phyloP scores from a whole-genome alignment of 306 rosid genomes.

The Cucumis sativus region DNA sequence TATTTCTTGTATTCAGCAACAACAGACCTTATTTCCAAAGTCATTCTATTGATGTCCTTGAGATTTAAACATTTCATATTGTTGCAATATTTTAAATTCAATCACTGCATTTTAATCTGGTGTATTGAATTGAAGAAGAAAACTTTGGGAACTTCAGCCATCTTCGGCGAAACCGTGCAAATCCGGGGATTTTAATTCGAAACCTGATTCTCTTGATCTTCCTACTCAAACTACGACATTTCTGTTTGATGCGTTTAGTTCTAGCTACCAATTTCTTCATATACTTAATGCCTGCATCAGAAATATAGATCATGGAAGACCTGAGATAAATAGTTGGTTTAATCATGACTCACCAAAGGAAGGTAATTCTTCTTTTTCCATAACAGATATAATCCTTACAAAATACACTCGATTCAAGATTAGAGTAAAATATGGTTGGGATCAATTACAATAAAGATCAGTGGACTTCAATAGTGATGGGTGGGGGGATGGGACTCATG shows the following conservation, averaged over 20 bases:
- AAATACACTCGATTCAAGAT: not conserved
- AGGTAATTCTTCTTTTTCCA: not conserved
- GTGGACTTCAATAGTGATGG: not conserved
- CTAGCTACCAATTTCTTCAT: constrained; percentile 34
- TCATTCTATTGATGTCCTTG: not conserved
- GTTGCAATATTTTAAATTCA: not conserved
- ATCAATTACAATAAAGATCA: not conserved
- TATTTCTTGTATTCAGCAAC: not conserved
- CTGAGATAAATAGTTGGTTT: constrained; percentile 7
- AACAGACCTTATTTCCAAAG: not conserved
- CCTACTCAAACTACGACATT: constrained; percentile 38
- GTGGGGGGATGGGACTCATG: too few relatives aligned
- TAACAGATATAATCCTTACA: not conserved
- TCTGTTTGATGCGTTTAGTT: constrained; percentile 29
- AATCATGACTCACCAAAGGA: not conserved
- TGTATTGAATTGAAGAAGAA: constrained; percentile 38
- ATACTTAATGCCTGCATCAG: constrained; percentile 33
- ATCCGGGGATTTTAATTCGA: constrained; percentile 55
- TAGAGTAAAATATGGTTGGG: not conserved
- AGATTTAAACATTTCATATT: not conserved
- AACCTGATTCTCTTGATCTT: constrained; percentile 45
- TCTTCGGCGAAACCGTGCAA: constrained; percentile 49
- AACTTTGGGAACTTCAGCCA: constrained; percentile 66
- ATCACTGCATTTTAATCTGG: constrained; percentile 34
- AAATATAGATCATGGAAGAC: not conserved